Percentiles rank a stretch among this genome's conserved stretches.
Evolutionary conservation across 225 moss, liverwort and hornwort species (phyloP).

Genomic region (Bryum argenteum): DNA sequence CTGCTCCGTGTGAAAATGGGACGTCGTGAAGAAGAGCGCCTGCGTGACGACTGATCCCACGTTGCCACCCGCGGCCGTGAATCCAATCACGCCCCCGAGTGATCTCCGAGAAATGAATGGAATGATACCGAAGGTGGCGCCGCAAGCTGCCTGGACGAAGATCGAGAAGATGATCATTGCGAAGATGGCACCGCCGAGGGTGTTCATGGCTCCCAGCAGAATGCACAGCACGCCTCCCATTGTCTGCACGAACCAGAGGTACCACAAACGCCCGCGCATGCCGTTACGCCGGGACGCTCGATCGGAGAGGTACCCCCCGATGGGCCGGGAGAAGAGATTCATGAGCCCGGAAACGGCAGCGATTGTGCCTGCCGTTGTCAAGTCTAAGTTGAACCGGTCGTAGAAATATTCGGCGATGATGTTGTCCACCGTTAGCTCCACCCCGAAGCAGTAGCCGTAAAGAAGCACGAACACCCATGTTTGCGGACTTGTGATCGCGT

Average conservation of each 20-base stretch:
- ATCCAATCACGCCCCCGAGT: constrained; percentile 59
- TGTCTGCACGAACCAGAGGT: constrained; percentile 47
- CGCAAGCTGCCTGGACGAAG: constrained; percentile 64
- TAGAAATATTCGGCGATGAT: constrained; percentile 73
- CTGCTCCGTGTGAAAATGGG: constrained; percentile 44
- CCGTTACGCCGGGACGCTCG: constrained; percentile 29
- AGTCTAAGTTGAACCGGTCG: constrained; percentile 60
- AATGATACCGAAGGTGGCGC: constrained; percentile 66
- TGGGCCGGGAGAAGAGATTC: constrained; percentile 63
- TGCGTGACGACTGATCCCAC: constrained; percentile 62
- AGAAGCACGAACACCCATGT: constrained; percentile 51
- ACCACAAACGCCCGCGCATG: constrained; percentile 73
- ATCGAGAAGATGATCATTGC: constrained; percentile 64
- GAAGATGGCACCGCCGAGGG: constrained; percentile 35
- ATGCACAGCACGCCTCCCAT: constrained; percentile 56
- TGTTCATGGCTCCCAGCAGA: constrained; percentile 33
- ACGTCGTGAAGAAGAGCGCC: constrained; percentile 52
- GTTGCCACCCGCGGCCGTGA: constrained; percentile 67
- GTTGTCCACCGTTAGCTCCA: constrained; percentile 77
- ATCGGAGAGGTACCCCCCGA: constrained; percentile 58
- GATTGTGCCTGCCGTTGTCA: constrained; percentile 55
- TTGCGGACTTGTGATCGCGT: constrained; percentile 40
- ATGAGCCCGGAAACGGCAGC: constrained; percentile 59
- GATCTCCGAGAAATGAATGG: constrained; percentile 73
- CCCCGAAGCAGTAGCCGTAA: constrained; percentile 71